Conservation (phyloP, 2,329 filamentous ascomycete genomes). For the Gliomastix tumulicola region DNA sequence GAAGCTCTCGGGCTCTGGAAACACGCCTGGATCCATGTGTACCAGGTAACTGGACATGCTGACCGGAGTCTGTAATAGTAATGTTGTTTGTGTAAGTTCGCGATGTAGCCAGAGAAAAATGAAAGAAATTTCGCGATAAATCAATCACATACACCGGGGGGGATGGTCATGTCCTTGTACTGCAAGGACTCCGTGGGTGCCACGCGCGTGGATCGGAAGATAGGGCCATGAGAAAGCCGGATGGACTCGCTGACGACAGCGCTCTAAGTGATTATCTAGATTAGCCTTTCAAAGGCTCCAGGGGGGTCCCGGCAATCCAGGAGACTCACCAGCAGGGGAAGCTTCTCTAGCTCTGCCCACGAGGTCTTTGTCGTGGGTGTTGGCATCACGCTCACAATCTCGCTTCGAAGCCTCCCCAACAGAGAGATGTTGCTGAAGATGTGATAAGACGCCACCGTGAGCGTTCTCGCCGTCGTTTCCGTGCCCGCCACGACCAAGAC, state of each 20-base stretch:
- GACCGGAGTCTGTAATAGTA: conserved; percentile 10
- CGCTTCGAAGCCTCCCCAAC: too few species aligned
- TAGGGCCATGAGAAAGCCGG: conserved; percentile 7
- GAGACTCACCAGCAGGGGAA: too few species aligned
- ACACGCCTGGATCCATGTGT: conserved; percentile 12
- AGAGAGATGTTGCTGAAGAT: conserved; percentile 6
- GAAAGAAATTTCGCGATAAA: too few species aligned
- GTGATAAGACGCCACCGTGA: conserved; percentile 6
- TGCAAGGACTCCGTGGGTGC: conserved; percentile 15
- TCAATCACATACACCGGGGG: conserved; percentile 16
- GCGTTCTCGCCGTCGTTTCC: conserved; percentile 8
- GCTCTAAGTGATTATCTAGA: too few species aligned
- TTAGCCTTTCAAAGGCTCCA: too few species aligned
- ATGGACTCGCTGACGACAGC: conserved; percentile 9
- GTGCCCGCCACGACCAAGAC: conserved; percentile 10
- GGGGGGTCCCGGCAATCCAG: too few species aligned
- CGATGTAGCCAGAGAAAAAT: too few species aligned
- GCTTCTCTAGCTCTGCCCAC: too few species aligned
- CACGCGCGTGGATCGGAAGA: conserved; percentile 15
- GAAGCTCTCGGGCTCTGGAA: conserved; percentile 14
- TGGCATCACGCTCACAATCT: too few species aligned
- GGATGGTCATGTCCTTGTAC: conserved; percentile 22
- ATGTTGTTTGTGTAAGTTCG: too few species aligned
- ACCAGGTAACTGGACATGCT: conserved; percentile 12
- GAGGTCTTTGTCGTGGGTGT: too few species aligned